Conservation (phyloP, 1,139 yeast species). For the Yamadazyma diospyri region DNA sequence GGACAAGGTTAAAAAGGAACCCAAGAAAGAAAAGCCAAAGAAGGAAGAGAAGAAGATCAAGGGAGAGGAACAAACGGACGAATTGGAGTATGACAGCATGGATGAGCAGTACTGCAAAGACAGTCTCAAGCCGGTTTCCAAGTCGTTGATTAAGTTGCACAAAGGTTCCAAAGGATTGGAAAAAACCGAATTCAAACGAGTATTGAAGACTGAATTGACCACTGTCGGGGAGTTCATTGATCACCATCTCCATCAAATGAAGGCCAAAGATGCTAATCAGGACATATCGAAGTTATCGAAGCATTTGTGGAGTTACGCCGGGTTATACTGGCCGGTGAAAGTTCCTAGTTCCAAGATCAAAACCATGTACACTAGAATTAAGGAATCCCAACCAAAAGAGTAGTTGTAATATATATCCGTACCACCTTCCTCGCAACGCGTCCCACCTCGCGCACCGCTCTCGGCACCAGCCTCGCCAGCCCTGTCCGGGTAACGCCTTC, state of each 20-base stretch:
- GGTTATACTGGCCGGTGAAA: constrained; percentile 89
- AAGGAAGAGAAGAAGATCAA: constrained; percentile 2
- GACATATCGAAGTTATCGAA: constrained; percentile 38
- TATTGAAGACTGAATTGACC: constrained; percentile 69
- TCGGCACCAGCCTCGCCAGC: too few relatives aligned
- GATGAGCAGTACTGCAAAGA: constrained; percentile 71
- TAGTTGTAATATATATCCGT: constrained; percentile 1
- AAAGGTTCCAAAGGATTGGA: constrained; percentile 81
- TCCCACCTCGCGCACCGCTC: background rate
- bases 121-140: constrained; percentile 67
- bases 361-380: constrained; percentile 78
- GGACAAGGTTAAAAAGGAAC: constrained; percentile 1
- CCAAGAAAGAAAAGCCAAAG: constrained; percentile 5
- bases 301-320: constrained; percentile 90
- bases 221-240: constrained; percentile 75
- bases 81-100: constrained; percentile 74
- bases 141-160: constrained; percentile 69
- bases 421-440: background rate
- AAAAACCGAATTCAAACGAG: constrained; percentile 78
- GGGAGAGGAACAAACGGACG: constrained; percentile 17
- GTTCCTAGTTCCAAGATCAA: constrained; percentile 79
- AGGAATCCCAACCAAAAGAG: constrained; percentile 11
- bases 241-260: constrained; percentile 6
- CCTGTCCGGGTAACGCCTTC: constrained; percentile 7
- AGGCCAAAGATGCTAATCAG: background rate